A percentile compares a stretch with the other conserved stretches of the same genome.
Evolutionary conservation across 768 basidiomycete species (phyloP).

Genomic region (Mycena vulgaris): DNA sequence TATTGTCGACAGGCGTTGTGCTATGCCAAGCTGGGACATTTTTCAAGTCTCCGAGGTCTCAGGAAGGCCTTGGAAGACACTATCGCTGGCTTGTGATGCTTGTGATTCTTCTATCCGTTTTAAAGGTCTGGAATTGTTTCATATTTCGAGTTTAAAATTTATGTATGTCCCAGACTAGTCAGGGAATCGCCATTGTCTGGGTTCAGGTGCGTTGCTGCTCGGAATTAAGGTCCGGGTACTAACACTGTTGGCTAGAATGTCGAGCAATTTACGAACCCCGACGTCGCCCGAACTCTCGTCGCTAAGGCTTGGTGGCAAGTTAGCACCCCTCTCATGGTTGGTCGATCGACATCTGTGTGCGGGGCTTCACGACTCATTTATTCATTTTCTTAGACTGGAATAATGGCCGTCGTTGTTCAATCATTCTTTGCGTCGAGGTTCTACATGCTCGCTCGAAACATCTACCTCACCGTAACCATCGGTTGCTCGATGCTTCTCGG

Average conservation of each 20-base stretch:
- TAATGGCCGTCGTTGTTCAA: conserved; percentile 28
- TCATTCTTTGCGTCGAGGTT: conserved; percentile 34
- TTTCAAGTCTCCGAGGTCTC: conserved; percentile 24
- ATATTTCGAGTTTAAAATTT: neutral
- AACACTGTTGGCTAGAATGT: neutral
- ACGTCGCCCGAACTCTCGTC: conserved; percentile 30
- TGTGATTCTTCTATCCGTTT: conserved; percentile 21
- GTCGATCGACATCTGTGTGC: neutral
- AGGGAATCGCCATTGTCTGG: conserved; percentile 32
- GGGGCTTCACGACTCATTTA: neutral
- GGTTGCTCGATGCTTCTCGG: conserved; percentile 28
- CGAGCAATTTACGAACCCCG: conserved; percentile 29
- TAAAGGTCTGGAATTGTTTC: conserved; percentile 20
- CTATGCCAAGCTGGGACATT: conserved; percentile 32
- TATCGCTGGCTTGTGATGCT: conserved; percentile 33
- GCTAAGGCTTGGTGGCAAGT: conserved; percentile 36
- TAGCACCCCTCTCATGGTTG: conserved; percentile 27
- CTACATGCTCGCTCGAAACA: conserved; percentile 29
- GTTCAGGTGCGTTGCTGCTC: conserved; percentile 3
- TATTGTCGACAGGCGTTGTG: conserved; percentile 20
- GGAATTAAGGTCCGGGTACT: neutral
- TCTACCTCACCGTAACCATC: conserved; percentile 11
- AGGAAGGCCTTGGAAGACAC: conserved; percentile 33
- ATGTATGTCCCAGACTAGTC: conserved; percentile 24
- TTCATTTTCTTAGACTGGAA: conserved; percentile 19